Base-by-base conservation (phyloP, 2,329 filamentous ascomycete genomes). In the Microthyrium microscopicum region DNA sequence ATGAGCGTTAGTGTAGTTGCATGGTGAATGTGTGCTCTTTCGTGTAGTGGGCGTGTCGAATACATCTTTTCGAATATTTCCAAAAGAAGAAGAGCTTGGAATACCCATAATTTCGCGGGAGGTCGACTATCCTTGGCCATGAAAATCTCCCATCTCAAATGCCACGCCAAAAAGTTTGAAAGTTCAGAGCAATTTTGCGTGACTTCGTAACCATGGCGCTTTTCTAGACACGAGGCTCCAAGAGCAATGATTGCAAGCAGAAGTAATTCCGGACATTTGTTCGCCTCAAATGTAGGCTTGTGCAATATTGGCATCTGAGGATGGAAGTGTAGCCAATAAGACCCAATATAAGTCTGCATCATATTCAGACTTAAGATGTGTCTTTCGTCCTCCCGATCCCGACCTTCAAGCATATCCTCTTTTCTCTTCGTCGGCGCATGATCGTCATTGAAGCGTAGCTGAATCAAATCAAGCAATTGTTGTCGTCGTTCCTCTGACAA, bases 21-120 rank as follows among this genome's bases (percentile, higher is more conserved):
- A 50, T 98, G 89, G 48, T 95, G 87, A 29, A 95, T 93, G 46
- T 95, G 87, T 1, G 87, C 87, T 42, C 89, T 70, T 55, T 98
- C 89, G 53, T 98, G 89, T 20, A 95, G 62, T 38, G 82, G 77
- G 41, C 85, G 70, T 1, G 87, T 93, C 25, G 84, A 89, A 53
- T 87, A 95, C 79, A 93, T 89, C 63, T 98, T 98, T 58, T 98
- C 89, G 47, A 92, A 95, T 1, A 93, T 61, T 52, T 98, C 89
- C 9, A 95, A 65, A 4, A 95, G 65, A 4, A 95, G 62, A 33
- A 95, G 60, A 1, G 87, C 77, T 52, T 95, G 89, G 57, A 95
- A 95, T 1, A 93, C 73, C 87, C 87, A 98, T 5, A 98, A 59
- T 55, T 92, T 93, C 6, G 87, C 87, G 0, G 89, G 87, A 2